Percentiles rank a stretch among this genome's conserved stretches.
phyloP scores from a whole-genome alignment of 2,329 filamentous ascomycete species.

The Lizonia empirigonia region DNA sequence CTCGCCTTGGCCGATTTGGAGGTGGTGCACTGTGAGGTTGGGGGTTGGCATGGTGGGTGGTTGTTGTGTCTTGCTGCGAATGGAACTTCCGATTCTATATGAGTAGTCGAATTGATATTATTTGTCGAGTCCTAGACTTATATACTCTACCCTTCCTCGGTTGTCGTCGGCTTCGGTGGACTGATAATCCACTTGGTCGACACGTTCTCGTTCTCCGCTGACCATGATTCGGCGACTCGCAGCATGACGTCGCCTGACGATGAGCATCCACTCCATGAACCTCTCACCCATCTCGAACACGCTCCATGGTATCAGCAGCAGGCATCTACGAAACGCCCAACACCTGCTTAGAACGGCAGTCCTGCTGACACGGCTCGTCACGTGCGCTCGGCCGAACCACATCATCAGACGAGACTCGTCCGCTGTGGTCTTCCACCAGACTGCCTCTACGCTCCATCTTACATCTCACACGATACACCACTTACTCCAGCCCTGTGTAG shows the following conservation, averaged over 20 bases:
- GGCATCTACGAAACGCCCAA: background rate
- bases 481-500: too few relatives aligned
- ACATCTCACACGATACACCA: too few relatives aligned
- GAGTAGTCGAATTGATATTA: background rate
- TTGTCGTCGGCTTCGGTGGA: slow-evolving; percentile 12
- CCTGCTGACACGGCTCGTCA: slow-evolving; percentile 9
- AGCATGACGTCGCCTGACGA: background rate
- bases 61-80: background rate
- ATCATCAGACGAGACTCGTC: slow-evolving; percentile 1
- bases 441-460: too few relatives aligned
- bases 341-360: background rate
- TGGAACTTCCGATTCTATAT: too few relatives aligned
- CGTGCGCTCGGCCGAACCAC: slow-evolving; percentile 8
- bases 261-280: background rate
- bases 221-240: slow-evolving; percentile 4
- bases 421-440: background rate
- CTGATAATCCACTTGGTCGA: slow-evolving; percentile 1
- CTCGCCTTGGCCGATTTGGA: slow-evolving; percentile 63
- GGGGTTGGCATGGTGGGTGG: slow-evolving; percentile 24
- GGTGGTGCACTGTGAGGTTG: slow-evolving; percentile 45
- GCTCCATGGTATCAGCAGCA: background rate
- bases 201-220: slow-evolving; percentile 1
- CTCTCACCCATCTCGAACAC: background rate
- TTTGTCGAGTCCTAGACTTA: slow-evolving; percentile 1
- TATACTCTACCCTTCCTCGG: background rate